Evolutionary conservation across 2,329 filamentous ascomycete genomes (phyloP).

Genomic region (Lachnellula subtilissima): DNA sequence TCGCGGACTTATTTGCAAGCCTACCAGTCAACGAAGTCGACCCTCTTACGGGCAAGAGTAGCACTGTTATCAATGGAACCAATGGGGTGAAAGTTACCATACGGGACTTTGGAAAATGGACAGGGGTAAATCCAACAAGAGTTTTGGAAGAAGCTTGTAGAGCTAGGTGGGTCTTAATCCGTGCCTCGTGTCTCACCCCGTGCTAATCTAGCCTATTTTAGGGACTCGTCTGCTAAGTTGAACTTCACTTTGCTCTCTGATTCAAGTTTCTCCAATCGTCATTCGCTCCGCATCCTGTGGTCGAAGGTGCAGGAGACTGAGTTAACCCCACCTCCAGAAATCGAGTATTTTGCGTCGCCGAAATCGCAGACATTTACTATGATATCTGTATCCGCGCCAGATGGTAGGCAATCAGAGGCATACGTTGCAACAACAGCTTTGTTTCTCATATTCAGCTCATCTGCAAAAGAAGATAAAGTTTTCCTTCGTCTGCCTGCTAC

Average conservation of each 20-base stretch:
- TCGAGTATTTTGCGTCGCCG: slow-evolving; percentile 34
- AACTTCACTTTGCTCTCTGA: slow-evolving; percentile 66
- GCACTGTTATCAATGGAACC: slow-evolving; percentile 48
- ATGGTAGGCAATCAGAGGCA: slow-evolving; percentile 76
- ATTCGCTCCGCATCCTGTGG: slow-evolving; percentile 73
- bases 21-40: slow-evolving; percentile 59
- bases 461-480: slow-evolving; percentile 79
- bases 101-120: slow-evolving; percentile 79
- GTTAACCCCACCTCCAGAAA: slow-evolving; percentile 27
- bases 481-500: slow-evolving; percentile 69
- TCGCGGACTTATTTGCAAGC: slow-evolving; percentile 54
- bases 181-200: background rate
- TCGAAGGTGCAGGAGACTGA: slow-evolving; percentile 62
- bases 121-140: slow-evolving; percentile 69
- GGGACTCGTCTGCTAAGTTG: slow-evolving; percentile 66
- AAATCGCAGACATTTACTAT: slow-evolving; percentile 66
- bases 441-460: slow-evolving; percentile 75
- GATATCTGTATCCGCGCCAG: slow-evolving; percentile 67
- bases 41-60: slow-evolving; percentile 51
- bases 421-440: slow-evolving; percentile 78
- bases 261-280: slow-evolving; percentile 69
- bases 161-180: slow-evolving; percentile 51
- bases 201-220: slow-evolving; percentile 27
- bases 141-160: slow-evolving; percentile 85
- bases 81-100: slow-evolving; percentile 56